phyloP scores from a whole-genome alignment of 2,329 filamentous ascomycete species.

The Diaporthe longicolla region DNA sequence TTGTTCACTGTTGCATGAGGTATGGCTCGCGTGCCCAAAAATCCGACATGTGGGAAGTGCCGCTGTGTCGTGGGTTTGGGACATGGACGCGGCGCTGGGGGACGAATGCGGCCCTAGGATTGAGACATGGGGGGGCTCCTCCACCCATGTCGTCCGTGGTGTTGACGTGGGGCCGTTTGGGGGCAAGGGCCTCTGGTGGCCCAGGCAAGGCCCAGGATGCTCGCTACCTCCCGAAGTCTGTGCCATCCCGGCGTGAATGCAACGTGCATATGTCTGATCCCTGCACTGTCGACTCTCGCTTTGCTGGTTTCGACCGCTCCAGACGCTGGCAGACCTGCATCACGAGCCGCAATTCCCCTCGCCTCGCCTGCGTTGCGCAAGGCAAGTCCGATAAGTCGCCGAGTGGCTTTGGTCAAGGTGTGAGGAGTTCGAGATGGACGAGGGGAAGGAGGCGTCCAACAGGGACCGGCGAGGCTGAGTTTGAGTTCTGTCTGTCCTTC shows the following conservation, averaged over 20 bases:
- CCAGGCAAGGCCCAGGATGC: constrained; percentile 12
- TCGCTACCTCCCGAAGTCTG: constrained; percentile 22
- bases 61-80: background rate
- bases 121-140: constrained; percentile 13
- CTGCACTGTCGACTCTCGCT: constrained; percentile 26
- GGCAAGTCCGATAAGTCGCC: constrained; percentile 24
- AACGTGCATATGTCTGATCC: constrained; percentile 15
- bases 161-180: constrained; percentile 22
- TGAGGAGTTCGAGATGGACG: background rate
- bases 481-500: background rate
- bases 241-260: constrained; percentile 33
- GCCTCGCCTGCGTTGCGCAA: background rate
- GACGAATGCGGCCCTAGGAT: constrained; percentile 12
- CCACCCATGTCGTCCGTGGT: background rate
- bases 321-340: constrained; percentile 20
- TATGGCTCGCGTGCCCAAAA: constrained; percentile 9
- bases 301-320: constrained; percentile 30
- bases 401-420: background rate
- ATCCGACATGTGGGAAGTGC: background rate
- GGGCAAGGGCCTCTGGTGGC: background rate
- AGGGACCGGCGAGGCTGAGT: background rate
- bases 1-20: background rate
- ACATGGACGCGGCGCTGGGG: constrained; percentile 16
- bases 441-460: background rate
- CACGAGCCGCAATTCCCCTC: constrained; percentile 10